Percentiles rank a stretch among this genome's conserved stretches.
These are phyloP conservation scores for Sclerotinia borealis DNA, from an alignment of 2,329 filamentous ascomycete species.

Conservation along the genomic window DNA sequence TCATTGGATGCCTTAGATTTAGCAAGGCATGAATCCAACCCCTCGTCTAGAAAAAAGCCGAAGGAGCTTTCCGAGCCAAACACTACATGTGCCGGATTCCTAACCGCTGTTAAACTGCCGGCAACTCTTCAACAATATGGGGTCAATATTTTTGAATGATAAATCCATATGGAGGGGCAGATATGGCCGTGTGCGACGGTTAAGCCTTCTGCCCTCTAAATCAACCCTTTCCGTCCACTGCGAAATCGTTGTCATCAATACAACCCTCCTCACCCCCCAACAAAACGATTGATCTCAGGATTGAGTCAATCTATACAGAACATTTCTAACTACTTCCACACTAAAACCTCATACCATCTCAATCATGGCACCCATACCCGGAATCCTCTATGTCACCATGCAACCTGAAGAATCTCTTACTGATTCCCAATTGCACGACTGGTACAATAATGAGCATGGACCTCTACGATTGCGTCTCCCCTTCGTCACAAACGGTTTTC, in stretches of 20 bases:
- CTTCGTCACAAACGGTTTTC: slow-evolving; percentile 70
- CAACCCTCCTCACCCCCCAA: neutral
- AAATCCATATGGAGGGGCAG: slow-evolving; percentile 9
- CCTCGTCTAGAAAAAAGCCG: neutral
- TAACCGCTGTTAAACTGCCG: neutral
- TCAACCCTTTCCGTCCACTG: neutral
- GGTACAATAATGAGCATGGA: slow-evolving; percentile 93
- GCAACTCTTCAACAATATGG: neutral
- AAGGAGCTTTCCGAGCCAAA: neutral
- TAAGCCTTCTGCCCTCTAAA: slow-evolving; percentile 11
- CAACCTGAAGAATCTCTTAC: slow-evolving; percentile 60
- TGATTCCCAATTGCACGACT: slow-evolving; percentile 72
- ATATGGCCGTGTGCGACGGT: neutral
- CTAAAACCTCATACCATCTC: neutral
- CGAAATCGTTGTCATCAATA: neutral
- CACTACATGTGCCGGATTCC: neutral
- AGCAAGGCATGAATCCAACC: neutral
- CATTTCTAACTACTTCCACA: neutral
- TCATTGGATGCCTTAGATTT: neutral
- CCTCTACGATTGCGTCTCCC: slow-evolving; percentile 71
- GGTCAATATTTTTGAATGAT: neutral
- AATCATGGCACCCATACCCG: slow-evolving; percentile 37
- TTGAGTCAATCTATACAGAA: neutral
- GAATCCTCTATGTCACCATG: slow-evolving; percentile 83
- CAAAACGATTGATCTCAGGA: neutral